Conservation (phyloP, 2,329 filamentous ascomycete species). For the Trichoderma endophyticum region DNA sequence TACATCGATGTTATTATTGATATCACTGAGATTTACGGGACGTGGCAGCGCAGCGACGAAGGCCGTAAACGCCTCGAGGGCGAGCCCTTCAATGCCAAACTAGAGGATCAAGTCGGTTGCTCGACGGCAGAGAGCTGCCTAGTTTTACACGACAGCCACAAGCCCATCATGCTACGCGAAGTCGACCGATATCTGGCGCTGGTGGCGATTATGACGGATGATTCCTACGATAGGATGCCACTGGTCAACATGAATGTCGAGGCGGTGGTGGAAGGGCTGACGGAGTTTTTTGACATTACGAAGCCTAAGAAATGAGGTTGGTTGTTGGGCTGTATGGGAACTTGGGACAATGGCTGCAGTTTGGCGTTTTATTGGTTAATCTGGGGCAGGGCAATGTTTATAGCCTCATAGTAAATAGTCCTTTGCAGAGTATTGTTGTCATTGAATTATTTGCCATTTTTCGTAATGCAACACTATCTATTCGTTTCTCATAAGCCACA, state of each 20-base stretch:
- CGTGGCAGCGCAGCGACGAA: constrained; percentile 58
- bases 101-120: constrained; percentile 65
- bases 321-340: not conserved
- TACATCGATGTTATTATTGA: constrained; percentile 99
- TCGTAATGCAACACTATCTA: not conserved
- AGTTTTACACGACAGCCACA: constrained; percentile 61
- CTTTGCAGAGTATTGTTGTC: not conserved
- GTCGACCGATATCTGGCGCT: constrained; percentile 74
- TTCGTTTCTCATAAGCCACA: too few species aligned
- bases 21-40: constrained; percentile 89
- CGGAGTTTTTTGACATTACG: constrained; percentile 74
- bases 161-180: constrained; percentile 65
- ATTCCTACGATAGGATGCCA: constrained; percentile 78
- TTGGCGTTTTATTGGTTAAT: not conserved
- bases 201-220: constrained; percentile 83
- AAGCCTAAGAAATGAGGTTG: constrained; percentile 48
- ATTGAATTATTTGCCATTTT: not conserved
- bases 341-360: not conserved
- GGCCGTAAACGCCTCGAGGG: constrained; percentile 57
- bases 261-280: constrained; percentile 73
- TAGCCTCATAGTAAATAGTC: not conserved
- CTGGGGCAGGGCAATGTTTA: not conserved
- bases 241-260: constrained; percentile 85
- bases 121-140: constrained; percentile 65
- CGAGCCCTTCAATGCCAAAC: constrained; percentile 57